These are phyloP conservation scores for Aulographum hederae DNA, from an alignment of 2,329 filamentous ascomycete species.

Conservation along the genomic window DNA sequence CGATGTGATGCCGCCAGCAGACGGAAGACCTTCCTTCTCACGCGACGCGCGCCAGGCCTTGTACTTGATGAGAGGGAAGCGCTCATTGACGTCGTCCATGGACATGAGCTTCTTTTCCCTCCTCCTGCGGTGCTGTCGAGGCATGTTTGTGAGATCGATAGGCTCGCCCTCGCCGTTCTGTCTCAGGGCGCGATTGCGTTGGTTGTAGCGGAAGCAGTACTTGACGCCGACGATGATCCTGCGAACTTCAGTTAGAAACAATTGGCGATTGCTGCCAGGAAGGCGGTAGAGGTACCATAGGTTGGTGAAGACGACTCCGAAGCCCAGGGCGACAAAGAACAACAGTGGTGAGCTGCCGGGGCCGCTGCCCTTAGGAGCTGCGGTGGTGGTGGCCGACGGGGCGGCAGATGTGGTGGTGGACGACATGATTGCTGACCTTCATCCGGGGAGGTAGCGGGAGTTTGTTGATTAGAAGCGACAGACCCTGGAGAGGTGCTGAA, in stretches of 20 bases:
- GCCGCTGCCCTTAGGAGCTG: conserved; percentile 12
- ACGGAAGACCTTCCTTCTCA: conserved; percentile 66
- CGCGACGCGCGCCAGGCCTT: conserved; percentile 81
- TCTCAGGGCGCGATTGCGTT: conserved; percentile 67
- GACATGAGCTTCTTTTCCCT: conserved; percentile 98
- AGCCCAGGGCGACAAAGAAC: conserved; percentile 91
- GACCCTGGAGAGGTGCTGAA: too few species aligned
- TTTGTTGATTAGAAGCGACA: too few species aligned
- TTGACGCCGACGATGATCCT: conserved; percentile 99
- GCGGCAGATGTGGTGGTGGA: conserved; percentile 5
- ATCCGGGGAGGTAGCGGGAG: too few species aligned
- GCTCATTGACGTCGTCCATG: conserved; percentile 96
- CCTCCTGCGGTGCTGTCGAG: conserved; percentile 65
- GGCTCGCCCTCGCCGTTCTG: conserved; percentile 66
- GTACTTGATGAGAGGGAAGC: conserved; percentile 92
- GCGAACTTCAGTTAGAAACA: not conserved
- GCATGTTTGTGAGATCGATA: conserved; percentile 74
- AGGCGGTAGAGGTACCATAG: conserved; percentile 54
- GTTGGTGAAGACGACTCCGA: conserved; percentile 97
- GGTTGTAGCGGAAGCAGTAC: conserved; percentile 98
- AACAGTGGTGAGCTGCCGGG: conserved; percentile 57
- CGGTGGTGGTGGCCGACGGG: conserved; percentile 5
- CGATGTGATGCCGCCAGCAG: conserved; percentile 64
- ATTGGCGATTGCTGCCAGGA: not conserved
- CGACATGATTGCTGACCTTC: too few species aligned